Evolutionary conservation across 257 asterid genomes (phyloP).

Genomic region (Galeopsis tetrahit): DNA sequence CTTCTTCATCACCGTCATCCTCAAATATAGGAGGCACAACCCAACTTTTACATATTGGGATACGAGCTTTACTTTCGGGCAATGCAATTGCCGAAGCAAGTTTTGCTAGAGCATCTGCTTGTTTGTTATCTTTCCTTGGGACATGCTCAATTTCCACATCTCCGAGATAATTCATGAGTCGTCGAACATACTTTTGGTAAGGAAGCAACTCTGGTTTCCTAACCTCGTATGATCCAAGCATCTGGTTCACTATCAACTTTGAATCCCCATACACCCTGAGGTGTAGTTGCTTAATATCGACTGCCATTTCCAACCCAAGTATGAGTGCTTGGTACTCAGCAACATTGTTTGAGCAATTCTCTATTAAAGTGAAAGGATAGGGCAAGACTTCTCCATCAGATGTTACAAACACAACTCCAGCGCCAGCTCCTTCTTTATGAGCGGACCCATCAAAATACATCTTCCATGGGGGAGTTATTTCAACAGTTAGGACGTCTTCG

Average conservation of each 20-base stretch:
- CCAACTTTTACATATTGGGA: too few relatives aligned
- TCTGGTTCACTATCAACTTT: not conserved
- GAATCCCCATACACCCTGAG: not conserved
- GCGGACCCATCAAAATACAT: not conserved
- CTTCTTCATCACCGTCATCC: too few relatives aligned
- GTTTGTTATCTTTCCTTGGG: too few relatives aligned
- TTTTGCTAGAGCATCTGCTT: too few relatives aligned
- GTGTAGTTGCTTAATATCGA: not conserved
- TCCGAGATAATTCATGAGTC: not conserved
- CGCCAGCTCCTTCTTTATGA: constrained; percentile 1
- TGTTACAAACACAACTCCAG: not conserved
- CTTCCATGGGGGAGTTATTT: not conserved
- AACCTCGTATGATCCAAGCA: not conserved
- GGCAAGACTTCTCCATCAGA: not conserved
- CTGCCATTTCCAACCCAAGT: not conserved
- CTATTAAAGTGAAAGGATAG: not conserved
- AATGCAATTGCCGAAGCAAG: too few relatives aligned
- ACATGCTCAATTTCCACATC: not conserved
- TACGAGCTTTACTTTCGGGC: too few relatives aligned
- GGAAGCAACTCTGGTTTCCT: not conserved
- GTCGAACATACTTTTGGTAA: not conserved
- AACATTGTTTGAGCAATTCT: not conserved
- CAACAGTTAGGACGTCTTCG: not conserved
- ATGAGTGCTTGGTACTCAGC: not conserved
- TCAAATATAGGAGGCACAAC: too few relatives aligned